Conservation (phyloP, 352 stramenopile species). For the Pythium pyrilobum region DNA sequence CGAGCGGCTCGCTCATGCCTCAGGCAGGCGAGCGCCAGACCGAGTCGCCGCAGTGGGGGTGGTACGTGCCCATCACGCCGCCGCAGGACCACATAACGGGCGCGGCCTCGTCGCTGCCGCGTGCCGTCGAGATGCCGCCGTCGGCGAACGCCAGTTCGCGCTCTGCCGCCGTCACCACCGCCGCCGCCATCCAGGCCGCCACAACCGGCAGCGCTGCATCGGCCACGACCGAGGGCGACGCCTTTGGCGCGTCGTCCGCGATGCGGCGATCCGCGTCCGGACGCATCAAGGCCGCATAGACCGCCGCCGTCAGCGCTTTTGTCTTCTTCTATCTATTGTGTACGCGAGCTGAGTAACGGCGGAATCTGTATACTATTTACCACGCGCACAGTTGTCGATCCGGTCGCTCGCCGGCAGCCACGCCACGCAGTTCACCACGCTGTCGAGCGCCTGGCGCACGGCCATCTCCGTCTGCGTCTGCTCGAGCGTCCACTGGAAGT, state of each 20-base stretch:
- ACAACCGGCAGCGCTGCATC: neutral
- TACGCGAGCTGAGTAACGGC: no score
- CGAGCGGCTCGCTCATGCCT: no score
- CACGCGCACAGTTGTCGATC: no score
- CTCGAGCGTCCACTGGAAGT: conserved; percentile 40
- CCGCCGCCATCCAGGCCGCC: neutral
- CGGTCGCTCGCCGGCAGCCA: neutral
- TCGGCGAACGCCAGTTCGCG: neutral
- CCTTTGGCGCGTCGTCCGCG: neutral
- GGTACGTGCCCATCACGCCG: conserved; percentile 83
- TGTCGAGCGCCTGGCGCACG: conserved; percentile 14
- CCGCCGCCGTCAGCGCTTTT: neutral
- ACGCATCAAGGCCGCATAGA: conserved; percentile 18
- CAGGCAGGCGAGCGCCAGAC: conserved; percentile 30
- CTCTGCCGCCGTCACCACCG: neutral
- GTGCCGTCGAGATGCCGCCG: neutral
- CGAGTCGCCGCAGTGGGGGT: conserved; percentile 82
- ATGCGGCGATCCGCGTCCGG: conserved; percentile 22
- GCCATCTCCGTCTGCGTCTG: conserved; percentile 17
- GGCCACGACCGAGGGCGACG: neutral
- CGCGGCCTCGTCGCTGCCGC: neutral
- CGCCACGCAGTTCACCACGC: conserved; percentile 6
- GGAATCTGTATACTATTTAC: no score
- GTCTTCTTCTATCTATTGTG: conserved; percentile 1
- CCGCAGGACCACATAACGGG: conserved; percentile 47